Percentiles rank a stretch among this genome's conserved stretches.
Evolutionary conservation across 2,329 filamentous ascomycete genomes (phyloP).

Genomic region (Hypocrella siamensis): DNA sequence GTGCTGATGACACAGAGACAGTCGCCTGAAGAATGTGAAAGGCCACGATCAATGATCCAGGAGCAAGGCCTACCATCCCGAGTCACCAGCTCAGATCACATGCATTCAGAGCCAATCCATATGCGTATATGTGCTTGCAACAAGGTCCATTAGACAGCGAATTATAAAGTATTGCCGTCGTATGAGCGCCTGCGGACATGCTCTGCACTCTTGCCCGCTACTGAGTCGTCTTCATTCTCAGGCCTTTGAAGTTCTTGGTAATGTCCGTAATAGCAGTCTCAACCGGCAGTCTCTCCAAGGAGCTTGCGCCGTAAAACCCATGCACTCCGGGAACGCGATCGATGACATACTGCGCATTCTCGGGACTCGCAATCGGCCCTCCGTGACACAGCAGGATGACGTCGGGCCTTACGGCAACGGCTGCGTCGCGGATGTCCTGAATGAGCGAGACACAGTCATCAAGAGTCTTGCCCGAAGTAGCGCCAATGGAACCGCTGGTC

Average conservation of each 20-base stretch:
- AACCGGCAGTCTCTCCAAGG: slow-evolving; percentile 53
- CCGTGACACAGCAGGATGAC: slow-evolving; percentile 49
- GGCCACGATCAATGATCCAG: no score
- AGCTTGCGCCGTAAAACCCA: slow-evolving; percentile 56
- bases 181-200: no score
- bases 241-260: slow-evolving; percentile 11
- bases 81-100: no score
- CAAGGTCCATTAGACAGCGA: no score
- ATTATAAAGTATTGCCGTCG: no score
- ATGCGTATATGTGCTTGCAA: no score
- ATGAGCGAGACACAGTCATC: slow-evolving; percentile 48
- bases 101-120: no score
- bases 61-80: no score
- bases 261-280: slow-evolving; percentile 43
- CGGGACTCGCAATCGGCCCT: slow-evolving; percentile 47
- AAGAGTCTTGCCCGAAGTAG: slow-evolving; percentile 40
- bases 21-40: no score
- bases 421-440: slow-evolving; percentile 48
- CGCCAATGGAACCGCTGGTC: slow-evolving; percentile 48
- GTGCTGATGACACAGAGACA: no score
- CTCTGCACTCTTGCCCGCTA: no score
- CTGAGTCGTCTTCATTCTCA: no score
- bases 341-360: slow-evolving; percentile 48
- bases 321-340: slow-evolving; percentile 44
- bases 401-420: slow-evolving; percentile 36